Percentiles rank a stretch among this genome's conserved stretches.
These are phyloP conservation scores for Ensete ventricosum DNA, from an alignment of 176 grass and related monocot genomes.

Conservation along the genomic window DNA sequence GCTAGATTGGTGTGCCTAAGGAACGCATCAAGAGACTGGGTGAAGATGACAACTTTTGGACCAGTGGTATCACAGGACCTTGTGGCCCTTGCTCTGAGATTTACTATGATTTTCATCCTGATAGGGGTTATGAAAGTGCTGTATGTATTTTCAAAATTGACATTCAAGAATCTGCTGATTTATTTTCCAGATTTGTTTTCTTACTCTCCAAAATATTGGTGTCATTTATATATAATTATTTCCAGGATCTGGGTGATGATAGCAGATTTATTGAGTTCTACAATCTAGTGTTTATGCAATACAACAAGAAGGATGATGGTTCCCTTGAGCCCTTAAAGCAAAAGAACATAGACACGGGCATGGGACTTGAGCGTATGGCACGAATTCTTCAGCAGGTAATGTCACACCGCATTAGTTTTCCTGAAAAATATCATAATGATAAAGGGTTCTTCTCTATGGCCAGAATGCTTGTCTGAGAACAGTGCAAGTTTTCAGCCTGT, in stretches of 20 bases:
- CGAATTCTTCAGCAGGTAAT: slow-evolving; percentile 89
- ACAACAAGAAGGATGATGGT: slow-evolving; percentile 93
- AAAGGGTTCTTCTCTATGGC: not conserved
- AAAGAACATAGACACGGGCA: slow-evolving; percentile 94
- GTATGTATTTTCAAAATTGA: slow-evolving; percentile 39
- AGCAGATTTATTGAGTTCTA: slow-evolving; percentile 96
- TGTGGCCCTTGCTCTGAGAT: slow-evolving; percentile 99
- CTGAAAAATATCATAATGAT: not conserved
- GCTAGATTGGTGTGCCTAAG: slow-evolving; percentile 80
- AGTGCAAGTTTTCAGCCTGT: too few species aligned
- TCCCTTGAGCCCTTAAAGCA: slow-evolving; percentile 79
- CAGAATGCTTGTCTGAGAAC: too few species aligned
- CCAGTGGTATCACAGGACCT: slow-evolving; percentile 77
- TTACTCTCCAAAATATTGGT: slow-evolving; percentile 40
- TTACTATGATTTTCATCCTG: slow-evolving; percentile 93
- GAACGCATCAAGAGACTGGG: slow-evolving; percentile 94
- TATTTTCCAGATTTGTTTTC: slow-evolving; percentile 1
- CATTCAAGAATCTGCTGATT: slow-evolving; percentile 13
- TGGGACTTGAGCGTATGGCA: slow-evolving; percentile 98
- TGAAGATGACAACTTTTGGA: slow-evolving; percentile 96
- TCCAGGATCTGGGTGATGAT: slow-evolving; percentile 92
- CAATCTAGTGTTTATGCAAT: slow-evolving; percentile 99
- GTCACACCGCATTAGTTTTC: not conserved
- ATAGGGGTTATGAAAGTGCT: slow-evolving; percentile 53
- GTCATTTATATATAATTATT: slow-evolving; percentile 63